Evolutionary conservation across 495 filamentous ascomycete genomes (phyloP).

Genomic region (Tuber indicum): DNA sequence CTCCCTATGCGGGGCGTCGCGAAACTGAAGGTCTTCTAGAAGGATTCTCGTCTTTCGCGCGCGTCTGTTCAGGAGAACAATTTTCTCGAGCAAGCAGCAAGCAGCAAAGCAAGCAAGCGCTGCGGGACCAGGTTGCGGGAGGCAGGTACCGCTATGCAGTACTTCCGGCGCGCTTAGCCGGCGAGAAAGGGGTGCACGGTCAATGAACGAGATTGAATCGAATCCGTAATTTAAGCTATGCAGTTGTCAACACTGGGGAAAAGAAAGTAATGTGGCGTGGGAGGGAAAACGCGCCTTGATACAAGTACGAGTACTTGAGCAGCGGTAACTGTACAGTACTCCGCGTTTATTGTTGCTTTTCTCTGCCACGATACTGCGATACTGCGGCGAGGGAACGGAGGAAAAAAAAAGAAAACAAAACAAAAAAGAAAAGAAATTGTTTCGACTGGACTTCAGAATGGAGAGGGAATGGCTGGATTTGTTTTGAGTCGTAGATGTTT

Average conservation of each 20-base stretch:
- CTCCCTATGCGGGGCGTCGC: neutral
- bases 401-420: neutral
- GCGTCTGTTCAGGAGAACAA: neutral
- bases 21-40: neutral
- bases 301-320: neutral
- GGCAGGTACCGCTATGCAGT: neutral
- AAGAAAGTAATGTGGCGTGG: neutral
- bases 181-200: neutral
- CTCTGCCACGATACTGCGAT: neutral
- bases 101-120: neutral
- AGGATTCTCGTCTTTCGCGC: neutral
- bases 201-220: neutral
- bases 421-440: neutral
- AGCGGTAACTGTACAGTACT: neutral
- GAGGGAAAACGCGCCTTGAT: neutral
- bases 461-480: neutral
- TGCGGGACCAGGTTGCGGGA: neutral
- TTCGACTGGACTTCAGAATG: neutral
- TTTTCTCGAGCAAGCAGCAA: neutral
- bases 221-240: neutral
- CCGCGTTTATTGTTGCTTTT: neutral
- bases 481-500: neutral
- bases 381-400: neutral
- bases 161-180: constrained; percentile 1
- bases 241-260: neutral